Evolutionary conservation across 176 grass and related monocot genomes (phyloP), one percentile per base, ranked within the genome.

Genomic region (Aegilops bicornis): DNA sequence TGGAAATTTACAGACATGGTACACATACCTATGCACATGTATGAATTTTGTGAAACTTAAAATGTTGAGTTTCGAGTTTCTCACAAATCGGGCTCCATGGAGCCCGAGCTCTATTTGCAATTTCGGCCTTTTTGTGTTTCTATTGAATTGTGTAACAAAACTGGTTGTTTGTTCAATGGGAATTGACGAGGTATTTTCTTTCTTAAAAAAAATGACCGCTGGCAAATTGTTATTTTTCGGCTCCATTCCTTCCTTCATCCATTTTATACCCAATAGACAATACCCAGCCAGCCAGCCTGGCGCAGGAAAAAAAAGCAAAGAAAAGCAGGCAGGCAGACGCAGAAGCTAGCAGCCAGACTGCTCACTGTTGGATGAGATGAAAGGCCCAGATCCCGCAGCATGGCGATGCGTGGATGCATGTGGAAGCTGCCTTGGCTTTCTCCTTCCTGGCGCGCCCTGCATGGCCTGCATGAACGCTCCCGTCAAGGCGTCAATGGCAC

Each of bases 361-460:
- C 19, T 10, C 8, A 76, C 25, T 76, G 25, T 76, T 76, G 73
- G 20, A 54, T 20, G 73, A 76, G 7, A 31, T 76, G 73, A 76
- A 22, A 76, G 73, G 45, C 73, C 45, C 73, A 54, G 73, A 76
- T 76, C 73, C 45, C 45, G 43, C 45, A 27, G 73, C 16, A 32
- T 19, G n/a, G 71, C n/a, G 12, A 52, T 31, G 72, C 42, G 30
- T 50, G 73, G 25, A 54, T 76, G n/a, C n/a, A n/a, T n/a, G 54
- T 76, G 73, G 73, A 76, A 76, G 73, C 45, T 76, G 45, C 73
- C 14, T 10, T 52, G 73, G 42, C 72, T 5, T 76, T 76, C 73
- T 76, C 47, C 45, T 73, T 2, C 6, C 10, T 73, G 39, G 40
- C 42, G 33, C 36, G 0, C 69, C 35, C 22, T 73, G 36, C 72